Evolutionary conservation across 371 early-diverging fungal species (phyloP).

Genomic region (Apophysomyces trapeziformis): DNA sequence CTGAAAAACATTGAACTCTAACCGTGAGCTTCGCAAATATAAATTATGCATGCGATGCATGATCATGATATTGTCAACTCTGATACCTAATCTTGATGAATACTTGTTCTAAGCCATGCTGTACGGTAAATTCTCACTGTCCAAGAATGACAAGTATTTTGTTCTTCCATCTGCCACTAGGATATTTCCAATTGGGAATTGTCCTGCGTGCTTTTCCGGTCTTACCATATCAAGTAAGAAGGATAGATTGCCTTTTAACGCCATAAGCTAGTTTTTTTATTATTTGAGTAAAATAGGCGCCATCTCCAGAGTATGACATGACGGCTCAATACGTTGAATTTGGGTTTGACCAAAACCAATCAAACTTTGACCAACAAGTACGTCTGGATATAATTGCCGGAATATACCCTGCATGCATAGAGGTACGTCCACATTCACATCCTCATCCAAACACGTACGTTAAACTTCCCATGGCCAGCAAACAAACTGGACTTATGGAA

Average conservation of each 20-base stretch:
- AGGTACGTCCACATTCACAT: too few relatives aligned
- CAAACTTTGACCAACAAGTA: slow-evolving; percentile 1
- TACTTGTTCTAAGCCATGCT: not conserved
- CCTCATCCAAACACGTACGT: not conserved
- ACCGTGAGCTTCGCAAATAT: not conserved
- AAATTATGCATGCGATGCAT: not conserved
- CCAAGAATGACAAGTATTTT: slow-evolving; percentile 5
- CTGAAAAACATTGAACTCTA: slow-evolving; percentile 8
- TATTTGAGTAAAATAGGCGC: not conserved
- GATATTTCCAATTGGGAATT: not conserved
- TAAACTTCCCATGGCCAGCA: not conserved
- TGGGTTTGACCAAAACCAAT: not conserved
- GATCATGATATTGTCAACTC: slow-evolving; percentile 4
- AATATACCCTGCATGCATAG: slow-evolving; percentile 3
- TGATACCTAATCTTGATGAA: not conserved
- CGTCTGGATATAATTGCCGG: not conserved
- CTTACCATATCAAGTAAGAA: not conserved
- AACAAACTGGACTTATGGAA: not conserved
- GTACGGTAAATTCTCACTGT: not conserved
- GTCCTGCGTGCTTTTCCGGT: not conserved
- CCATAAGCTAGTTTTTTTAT: not conserved
- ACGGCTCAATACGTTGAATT: not conserved
- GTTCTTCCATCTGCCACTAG: not conserved
- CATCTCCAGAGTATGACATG: not conserved
- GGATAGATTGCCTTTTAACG: not conserved